Conservation (phyloP, 2,329 filamentous ascomycete genomes). For the Botrytis sinoallii region DNA sequence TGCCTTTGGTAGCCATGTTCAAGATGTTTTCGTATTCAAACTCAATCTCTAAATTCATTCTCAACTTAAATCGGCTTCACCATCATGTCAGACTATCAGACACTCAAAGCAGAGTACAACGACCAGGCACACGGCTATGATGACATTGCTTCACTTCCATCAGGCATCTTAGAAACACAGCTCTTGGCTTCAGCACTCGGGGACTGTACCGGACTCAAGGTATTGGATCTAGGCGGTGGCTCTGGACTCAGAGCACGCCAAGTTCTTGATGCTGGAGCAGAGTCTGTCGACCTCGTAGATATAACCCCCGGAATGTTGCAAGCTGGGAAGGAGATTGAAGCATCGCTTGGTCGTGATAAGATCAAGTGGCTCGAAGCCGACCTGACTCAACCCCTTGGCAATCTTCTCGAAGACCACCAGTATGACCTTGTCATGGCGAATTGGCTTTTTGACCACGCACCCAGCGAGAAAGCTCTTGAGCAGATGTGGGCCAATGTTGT, state of each 20-base stretch:
- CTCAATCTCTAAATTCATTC: neutral
- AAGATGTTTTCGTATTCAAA: neutral
- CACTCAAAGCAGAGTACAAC: neutral
- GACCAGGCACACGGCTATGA: neutral
- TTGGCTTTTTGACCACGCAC: neutral
- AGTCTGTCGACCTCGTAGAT: neutral
- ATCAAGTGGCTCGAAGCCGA: neutral
- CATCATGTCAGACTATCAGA: neutral
- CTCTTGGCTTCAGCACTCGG: neutral
- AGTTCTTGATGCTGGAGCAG: neutral
- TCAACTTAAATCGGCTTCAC: neutral
- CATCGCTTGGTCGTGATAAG: neutral
- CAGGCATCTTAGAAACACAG: neutral
- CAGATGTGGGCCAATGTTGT: neutral
- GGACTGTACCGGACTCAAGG: neutral
- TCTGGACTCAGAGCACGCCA: neutral
- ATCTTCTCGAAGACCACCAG: neutral
- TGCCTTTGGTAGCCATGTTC: neutral
- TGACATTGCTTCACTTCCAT: neutral
- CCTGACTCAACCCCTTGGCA: neutral
- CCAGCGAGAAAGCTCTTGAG: neutral
- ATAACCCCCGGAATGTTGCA: neutral
- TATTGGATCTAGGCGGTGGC: neutral
- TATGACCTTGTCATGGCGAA: neutral
- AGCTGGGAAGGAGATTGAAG: neutral